Percentiles rank a stretch among this genome's conserved stretches.
Evolutionary conservation across 352 stramenopile genomes (phyloP).

Genomic region (Elongisporangium prolatum): DNA sequence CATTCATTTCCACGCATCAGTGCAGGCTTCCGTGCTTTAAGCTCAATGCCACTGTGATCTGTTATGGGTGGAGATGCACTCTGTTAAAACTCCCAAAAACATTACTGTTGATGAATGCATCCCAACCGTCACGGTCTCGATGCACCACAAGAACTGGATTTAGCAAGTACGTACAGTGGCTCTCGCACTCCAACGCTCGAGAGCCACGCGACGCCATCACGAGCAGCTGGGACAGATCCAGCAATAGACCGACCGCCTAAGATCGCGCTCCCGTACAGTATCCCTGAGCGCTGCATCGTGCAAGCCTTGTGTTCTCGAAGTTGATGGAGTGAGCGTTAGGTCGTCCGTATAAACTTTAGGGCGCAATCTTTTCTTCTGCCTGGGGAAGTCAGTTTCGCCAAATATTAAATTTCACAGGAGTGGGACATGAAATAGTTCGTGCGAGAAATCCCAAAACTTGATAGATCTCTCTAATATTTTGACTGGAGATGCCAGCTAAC

Average conservation of each 20-base stretch:
- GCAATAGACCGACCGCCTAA: not conserved
- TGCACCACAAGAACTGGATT: not conserved
- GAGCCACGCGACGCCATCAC: not conserved
- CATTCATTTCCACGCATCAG: not conserved
- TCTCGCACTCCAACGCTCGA: not conserved
- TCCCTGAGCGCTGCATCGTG: not conserved
- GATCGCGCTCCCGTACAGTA: not conserved
- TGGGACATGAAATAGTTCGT: not conserved
- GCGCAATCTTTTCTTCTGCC: not conserved
- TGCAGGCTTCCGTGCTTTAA: not conserved
- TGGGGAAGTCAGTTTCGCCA: constrained; percentile 1
- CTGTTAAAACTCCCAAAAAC: not conserved
- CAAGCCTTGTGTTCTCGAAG: not conserved
- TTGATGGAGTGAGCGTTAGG: not conserved
- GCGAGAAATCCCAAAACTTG: too few species aligned
- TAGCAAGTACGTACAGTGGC: not conserved
- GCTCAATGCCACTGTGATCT: not conserved
- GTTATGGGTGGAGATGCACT: too few species aligned
- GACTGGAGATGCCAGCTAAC: not conserved
- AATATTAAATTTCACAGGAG: constrained; percentile 3
- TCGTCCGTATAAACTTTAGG: not conserved
- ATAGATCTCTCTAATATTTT: not conserved
- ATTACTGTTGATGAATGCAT: not conserved
- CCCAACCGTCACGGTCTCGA: not conserved
- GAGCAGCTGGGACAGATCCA: not conserved